These are phyloP conservation scores for Trifolium dubium DNA, from an alignment of 306 rosid genomes.

Conservation along the genomic window DNA sequence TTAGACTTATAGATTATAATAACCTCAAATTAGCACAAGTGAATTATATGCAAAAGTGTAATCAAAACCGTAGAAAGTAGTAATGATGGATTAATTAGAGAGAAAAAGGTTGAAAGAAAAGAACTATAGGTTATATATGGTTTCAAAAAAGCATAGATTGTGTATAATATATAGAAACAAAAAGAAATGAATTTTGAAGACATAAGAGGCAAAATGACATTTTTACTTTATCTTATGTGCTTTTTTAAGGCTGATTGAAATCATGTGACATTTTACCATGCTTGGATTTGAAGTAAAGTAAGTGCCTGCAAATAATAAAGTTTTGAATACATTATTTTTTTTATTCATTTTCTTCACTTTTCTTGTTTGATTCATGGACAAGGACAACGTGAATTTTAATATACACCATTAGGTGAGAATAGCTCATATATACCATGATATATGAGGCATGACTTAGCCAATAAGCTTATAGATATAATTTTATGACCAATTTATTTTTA, in stretches of 20 bases:
- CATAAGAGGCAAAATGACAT: neutral
- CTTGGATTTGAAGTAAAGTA: constrained; percentile 52
- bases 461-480: neutral
- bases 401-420: neutral
- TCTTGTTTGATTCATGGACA: neutral
- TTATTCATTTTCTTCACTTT: constrained; percentile 16
- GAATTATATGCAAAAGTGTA: neutral
- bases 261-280: constrained; percentile 23
- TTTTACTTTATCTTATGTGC: constrained; percentile 33
- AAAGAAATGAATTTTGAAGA: constrained; percentile 18
- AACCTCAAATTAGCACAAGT: neutral
- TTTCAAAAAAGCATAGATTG: constrained; percentile 13
- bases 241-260: constrained; percentile 28
- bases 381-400: neutral
- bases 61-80: neutral
- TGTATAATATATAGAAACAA: constrained; percentile 30
- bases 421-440: neutral
- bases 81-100: constrained; percentile 5
- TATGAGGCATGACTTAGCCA: neutral
- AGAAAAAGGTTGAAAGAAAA: neutral
- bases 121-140: neutral
- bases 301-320: constrained; percentile 27
- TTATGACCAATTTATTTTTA: neutral
- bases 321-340: neutral
- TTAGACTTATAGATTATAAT: constrained; percentile 17